Evolutionary conservation across 306 rosid genomes (phyloP).

Genomic region (Adenanthera pavonina): DNA sequence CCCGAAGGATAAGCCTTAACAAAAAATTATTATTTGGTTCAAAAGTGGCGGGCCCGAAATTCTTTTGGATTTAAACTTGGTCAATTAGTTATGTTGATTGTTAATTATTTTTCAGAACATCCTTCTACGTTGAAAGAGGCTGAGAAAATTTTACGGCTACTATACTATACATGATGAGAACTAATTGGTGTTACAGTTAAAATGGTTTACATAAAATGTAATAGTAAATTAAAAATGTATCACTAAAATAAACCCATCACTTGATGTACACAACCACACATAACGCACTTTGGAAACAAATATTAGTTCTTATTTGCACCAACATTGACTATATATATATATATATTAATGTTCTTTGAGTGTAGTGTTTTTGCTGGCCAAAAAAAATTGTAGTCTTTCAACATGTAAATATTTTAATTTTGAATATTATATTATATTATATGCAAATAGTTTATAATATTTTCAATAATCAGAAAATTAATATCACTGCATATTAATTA

Average conservation of each 20-base stretch:
- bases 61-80: background rate
- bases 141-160: too few relatives aligned
- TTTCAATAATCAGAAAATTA: background rate
- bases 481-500: background rate
- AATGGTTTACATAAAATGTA: too few relatives aligned
- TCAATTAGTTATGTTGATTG: background rate
- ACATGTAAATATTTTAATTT: background rate
- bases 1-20: too few relatives aligned
- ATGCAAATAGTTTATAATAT: background rate
- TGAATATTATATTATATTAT: background rate
- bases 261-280: too few relatives aligned
- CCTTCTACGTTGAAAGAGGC: too few relatives aligned
- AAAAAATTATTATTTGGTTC: background rate
- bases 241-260: background rate
- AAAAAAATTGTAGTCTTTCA: too few relatives aligned
- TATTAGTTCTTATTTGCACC: background rate
- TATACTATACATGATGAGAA: too few relatives aligned
- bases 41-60: background rate
- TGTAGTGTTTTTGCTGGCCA: background rate
- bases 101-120: too few relatives aligned
- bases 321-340: background rate
- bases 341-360: background rate
- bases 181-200: too few relatives aligned
- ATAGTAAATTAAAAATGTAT: background rate
- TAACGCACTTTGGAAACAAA: too few relatives aligned